phyloP scores from a whole-genome alignment of 768 basidiomycete species.

The Rhodosporidiobolus odoratus region DNA sequence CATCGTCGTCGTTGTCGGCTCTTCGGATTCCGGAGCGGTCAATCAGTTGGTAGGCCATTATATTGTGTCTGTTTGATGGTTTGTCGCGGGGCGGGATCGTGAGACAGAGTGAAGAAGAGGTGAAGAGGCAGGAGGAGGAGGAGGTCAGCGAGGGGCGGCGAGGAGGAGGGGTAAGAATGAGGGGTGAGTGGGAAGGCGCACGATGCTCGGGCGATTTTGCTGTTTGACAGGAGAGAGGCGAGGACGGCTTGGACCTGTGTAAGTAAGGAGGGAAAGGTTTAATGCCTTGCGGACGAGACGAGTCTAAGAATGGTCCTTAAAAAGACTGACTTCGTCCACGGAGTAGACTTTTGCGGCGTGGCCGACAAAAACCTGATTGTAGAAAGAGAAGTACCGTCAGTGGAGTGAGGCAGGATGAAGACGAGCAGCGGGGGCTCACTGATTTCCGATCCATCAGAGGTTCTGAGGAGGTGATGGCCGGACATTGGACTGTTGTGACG shows the following conservation, averaged over 20 bases:
- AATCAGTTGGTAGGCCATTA: conserved; percentile 20
- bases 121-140: too few relatives aligned
- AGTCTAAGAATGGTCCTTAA: conserved; percentile 22
- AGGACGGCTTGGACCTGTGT: conserved; percentile 64
- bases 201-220: conserved; percentile 57
- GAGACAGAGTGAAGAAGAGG: conserved; percentile 46
- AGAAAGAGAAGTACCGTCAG: conserved; percentile 38
- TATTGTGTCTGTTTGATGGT: conserved; percentile 64
- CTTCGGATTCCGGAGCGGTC: conserved; percentile 2
- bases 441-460: conserved; percentile 74
- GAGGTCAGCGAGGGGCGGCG: background rate
- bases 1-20: conserved; percentile 88
- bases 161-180: too few relatives aligned
- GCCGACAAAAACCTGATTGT: conserved; percentile 44
- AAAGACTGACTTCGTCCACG: conserved; percentile 28
- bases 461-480: conserved; percentile 62
- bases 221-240: conserved; percentile 63
- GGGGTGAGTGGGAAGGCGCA: too few relatives aligned
- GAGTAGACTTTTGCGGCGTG: conserved; percentile 39
- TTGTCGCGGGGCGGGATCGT: too few relatives aligned
- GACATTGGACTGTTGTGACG: conserved; percentile 8
- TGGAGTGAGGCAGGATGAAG: conserved; percentile 38
- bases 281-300: conserved; percentile 26
- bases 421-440: conserved; percentile 57
- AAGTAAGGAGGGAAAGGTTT: background rate